Evolutionary conservation across 2,329 filamentous ascomycete species (phyloP).

Genomic region (Alternaria ethzedia): DNA sequence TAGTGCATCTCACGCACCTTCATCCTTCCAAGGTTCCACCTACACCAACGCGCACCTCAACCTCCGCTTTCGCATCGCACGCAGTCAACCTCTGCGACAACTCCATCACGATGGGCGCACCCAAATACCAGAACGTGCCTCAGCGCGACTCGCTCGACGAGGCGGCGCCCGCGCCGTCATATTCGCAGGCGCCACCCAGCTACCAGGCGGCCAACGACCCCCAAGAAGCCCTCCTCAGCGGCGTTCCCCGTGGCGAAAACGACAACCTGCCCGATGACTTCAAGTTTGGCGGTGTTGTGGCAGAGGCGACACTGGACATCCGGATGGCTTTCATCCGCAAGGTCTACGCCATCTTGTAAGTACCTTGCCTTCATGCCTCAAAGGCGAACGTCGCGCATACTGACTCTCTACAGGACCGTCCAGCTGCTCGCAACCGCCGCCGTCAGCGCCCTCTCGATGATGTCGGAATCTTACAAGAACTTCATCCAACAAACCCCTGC

Average conservation of each 20-base stretch:
- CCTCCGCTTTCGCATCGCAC: neutral
- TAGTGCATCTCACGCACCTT: neutral
- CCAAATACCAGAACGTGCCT: conserved; percentile 83
- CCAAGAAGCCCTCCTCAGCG: conserved; percentile 67
- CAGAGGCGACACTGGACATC: conserved; percentile 93
- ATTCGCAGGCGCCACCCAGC: conserved; percentile 80
- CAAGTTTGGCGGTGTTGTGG: conserved; percentile 94
- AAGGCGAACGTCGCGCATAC: neutral
- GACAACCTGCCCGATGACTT: conserved; percentile 97
- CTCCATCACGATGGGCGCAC: conserved; percentile 67
- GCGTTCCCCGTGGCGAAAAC: conserved; percentile 74
- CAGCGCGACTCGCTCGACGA: conserved; percentile 87
- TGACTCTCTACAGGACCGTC: conserved; percentile 65
- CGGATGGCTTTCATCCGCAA: conserved; percentile 97
- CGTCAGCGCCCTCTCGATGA: conserved; percentile 85
- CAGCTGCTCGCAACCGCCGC: conserved; percentile 86
- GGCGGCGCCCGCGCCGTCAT: conserved; percentile 48
- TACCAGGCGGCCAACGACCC: conserved; percentile 70
- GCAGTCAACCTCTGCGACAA: neutral
- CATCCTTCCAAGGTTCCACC: conserved; percentile 1
- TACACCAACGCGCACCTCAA: neutral
- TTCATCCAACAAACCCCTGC: conserved; percentile 88
- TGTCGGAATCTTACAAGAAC: conserved; percentile 74
- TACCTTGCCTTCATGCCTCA: conserved; percentile 4
- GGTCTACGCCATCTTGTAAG: conserved; percentile 91